phyloP scores from a whole-genome alignment of 1,284 basidiomycete genomes.

The Neotropicomus parvogracilis region DNA sequence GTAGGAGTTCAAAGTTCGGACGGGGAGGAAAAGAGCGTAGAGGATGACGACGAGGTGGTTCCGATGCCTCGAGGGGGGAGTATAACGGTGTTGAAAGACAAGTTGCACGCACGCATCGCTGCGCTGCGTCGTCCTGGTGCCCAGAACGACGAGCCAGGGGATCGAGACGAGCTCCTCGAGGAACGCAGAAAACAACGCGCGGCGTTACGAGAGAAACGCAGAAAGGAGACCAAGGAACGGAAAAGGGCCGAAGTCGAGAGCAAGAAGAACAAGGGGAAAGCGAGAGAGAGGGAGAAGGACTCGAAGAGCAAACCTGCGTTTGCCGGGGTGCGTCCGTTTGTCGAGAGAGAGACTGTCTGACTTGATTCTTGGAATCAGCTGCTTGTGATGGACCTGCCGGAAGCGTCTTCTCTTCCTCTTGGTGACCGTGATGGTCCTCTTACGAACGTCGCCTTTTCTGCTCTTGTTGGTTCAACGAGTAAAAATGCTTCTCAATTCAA shows the following conservation, averaged over 20 bases:
- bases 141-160: constrained; percentile 44
- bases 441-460: constrained; percentile 70
- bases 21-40: constrained; percentile 29
- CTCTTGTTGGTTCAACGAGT: constrained; percentile 49
- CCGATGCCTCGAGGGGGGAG: constrained; percentile 69
- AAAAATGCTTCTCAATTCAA: constrained; percentile 54
- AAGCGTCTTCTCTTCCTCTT: constrained; percentile 31
- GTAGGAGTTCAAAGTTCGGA: too few relatives aligned
- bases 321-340: constrained; percentile 44
- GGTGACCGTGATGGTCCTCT: constrained; percentile 41
- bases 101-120: constrained; percentile 76
- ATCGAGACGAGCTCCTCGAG: constrained; percentile 77
- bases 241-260: constrained; percentile 52
- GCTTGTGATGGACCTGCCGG: constrained; percentile 55
- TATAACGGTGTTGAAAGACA: constrained; percentile 71
- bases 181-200: constrained; percentile 74
- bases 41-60: constrained; percentile 39
- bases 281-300: constrained; percentile 38
- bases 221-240: constrained; percentile 83
- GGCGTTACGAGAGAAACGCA: constrained; percentile 75
- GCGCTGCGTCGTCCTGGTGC: constrained; percentile 53
- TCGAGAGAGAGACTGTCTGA: constrained; percentile 1
- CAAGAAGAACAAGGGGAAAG: constrained; percentile 48
- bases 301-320: constrained; percentile 35
- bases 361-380: constrained; percentile 58